These are phyloP conservation scores for Hymenoscyphus infarciens DNA, from an alignment of 2,329 filamentous ascomycete species.

Conservation along the genomic window DNA sequence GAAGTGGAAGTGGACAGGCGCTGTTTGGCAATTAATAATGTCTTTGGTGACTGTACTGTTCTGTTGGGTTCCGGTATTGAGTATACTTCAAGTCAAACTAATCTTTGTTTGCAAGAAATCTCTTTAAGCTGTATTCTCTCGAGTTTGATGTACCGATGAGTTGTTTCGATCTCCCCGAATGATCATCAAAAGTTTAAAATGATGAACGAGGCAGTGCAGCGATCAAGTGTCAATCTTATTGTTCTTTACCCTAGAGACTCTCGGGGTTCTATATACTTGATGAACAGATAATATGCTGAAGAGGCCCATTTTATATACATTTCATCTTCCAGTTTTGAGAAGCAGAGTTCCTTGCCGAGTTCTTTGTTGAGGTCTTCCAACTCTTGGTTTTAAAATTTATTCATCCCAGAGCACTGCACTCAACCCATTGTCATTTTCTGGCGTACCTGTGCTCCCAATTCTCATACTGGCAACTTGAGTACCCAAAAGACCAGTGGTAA, in stretches of 20 bases:
- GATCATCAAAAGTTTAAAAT: background rate
- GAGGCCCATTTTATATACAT: background rate
- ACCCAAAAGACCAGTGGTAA: slow-evolving; percentile 39
- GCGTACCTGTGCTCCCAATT: slow-evolving; percentile 40
- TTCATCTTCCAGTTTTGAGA: background rate
- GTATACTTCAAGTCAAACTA: background rate
- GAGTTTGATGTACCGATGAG: background rate
- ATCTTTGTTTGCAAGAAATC: background rate
- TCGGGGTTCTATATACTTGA: background rate
- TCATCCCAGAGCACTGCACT: slow-evolving; percentile 49
- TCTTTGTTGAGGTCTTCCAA: background rate
- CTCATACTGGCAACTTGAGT: slow-evolving; percentile 39
- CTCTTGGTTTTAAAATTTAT: slow-evolving; percentile 27
- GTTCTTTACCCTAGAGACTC: background rate
- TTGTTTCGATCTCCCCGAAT: background rate
- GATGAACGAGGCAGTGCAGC: background rate
- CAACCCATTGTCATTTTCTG: slow-evolving; percentile 45
- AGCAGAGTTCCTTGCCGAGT: background rate
- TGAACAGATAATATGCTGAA: background rate
- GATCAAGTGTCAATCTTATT: background rate
- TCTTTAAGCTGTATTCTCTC: background rate
- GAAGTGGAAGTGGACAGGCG: background rate
- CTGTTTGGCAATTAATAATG: background rate
- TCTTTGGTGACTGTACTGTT: background rate
- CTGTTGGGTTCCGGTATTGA: background rate